Evolutionary conservation across 1,284 basidiomycete genomes (phyloP).

Genomic region (Sanghuangporus weigelae): DNA sequence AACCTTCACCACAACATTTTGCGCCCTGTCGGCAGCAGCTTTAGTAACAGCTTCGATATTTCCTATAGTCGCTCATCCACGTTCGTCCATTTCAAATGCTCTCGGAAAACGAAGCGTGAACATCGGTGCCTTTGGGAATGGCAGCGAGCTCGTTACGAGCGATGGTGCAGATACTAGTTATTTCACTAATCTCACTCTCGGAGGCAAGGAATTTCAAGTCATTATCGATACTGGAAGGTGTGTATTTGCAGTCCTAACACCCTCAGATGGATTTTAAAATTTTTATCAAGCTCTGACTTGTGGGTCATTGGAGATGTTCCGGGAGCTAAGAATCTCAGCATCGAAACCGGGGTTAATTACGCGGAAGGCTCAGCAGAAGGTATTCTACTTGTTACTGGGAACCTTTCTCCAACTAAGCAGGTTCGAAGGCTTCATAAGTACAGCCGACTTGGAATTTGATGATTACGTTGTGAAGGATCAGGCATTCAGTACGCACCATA

Average conservation of each 20-base stretch:
- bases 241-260: constrained; percentile 6
- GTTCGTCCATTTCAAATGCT: not conserved
- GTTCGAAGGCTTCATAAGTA: constrained; percentile 44
- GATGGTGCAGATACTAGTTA: constrained; percentile 42
- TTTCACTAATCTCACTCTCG: constrained; percentile 46
- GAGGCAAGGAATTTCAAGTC: constrained; percentile 41
- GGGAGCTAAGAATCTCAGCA: constrained; percentile 38
- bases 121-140: constrained; percentile 17
- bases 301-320: constrained; percentile 49
- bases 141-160: constrained; percentile 31
- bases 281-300: constrained; percentile 43
- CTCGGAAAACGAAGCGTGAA: constrained; percentile 8
- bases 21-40: not conserved
- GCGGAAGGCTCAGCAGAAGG: constrained; percentile 46
- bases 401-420: not conserved
- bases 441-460: constrained; percentile 47
- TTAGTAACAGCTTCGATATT: constrained; percentile 3
- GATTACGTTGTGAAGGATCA: constrained; percentile 50
- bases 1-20: not conserved
- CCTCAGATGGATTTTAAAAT: not conserved
- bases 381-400: constrained; percentile 21
- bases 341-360: constrained; percentile 40
- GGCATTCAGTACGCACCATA: constrained; percentile 50
- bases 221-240: constrained; percentile 69
- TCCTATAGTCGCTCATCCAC: constrained; percentile 4